Base-by-base conservation (phyloP, 2,329 filamentous ascomycete species). In the Fusarium anguioides region DNA sequence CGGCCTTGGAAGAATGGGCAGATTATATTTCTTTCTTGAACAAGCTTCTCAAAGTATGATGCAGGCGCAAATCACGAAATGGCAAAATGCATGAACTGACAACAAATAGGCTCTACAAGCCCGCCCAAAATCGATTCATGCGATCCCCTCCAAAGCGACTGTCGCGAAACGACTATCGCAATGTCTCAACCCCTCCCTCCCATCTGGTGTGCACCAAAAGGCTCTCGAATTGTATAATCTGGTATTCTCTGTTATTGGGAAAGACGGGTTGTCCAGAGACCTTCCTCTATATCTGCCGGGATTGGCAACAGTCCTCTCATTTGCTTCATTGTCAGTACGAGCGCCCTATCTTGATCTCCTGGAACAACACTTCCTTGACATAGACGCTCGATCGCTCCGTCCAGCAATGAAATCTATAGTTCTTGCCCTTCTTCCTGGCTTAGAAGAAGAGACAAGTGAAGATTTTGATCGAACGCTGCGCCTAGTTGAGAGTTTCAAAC, bases 11-110 rank as follows among this genome's bases (percentile, higher is more conserved):
- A 80, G 96, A 99, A 88, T 99, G 96, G 96, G 96, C 96, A 46
- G 96, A 99, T 81, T 99, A 99, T 77, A 99, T 99, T 74, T 97
- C 95, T 18, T 99, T 98, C 77, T 82, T 99, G 55, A 96, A 92
- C 76, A 89, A 93, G 64, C 84, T 99, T 46, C 84, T 97, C 64
- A 98, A 97, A 88, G 93, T 94, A 77, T 71, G 77, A 48, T 35
- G 18, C 8, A 12, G 9, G 11, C 18, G n/a, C 5, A 27, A 29
- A 9, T 20, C 12, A 14, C 23, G 18, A 4, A 18, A n/a, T 5
- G 4, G 3, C 24, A 6, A 15, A 17, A n/a, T n/a, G 9, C 17
- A 11, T 17, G 26, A 50, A 10, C 46, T 70, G 40, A 68, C 33
- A 11, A 31, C 35, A 10, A 31, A 8, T 71, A 96, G 92, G 93